phyloP scores from a whole-genome alignment of 2,329 filamentous ascomycete species.

The Fusarium luffae region DNA sequence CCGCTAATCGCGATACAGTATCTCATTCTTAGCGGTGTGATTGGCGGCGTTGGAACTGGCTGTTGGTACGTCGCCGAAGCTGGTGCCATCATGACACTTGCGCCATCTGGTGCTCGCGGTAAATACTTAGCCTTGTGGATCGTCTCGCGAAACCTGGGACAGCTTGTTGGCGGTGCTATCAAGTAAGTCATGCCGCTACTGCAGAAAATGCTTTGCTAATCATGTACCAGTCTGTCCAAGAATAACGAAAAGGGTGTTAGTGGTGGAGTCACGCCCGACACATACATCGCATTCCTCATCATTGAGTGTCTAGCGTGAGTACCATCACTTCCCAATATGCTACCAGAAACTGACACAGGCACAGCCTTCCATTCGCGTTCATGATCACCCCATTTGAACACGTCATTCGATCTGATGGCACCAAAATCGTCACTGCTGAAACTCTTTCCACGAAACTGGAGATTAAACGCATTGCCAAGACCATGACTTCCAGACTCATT shows the following conservation, averaged over 20 bases:
- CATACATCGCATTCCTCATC: constrained; percentile 18
- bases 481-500: constrained; percentile 15
- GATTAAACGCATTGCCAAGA: constrained; percentile 12
- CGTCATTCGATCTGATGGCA: constrained; percentile 17
- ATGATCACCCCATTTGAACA: constrained; percentile 17
- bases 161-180: constrained; percentile 12
- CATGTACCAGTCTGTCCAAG: constrained; percentile 3
- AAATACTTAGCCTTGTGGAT: constrained; percentile 52
- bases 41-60: constrained; percentile 50
- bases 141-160: constrained; percentile 4
- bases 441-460: constrained; percentile 13
- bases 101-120: constrained; percentile 58
- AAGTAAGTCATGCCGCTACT: background rate
- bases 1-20: background rate
- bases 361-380: constrained; percentile 1
- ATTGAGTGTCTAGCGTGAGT: constrained; percentile 13
- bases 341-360: fast-evolving
- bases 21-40: constrained; percentile 8
- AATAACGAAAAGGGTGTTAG: constrained; percentile 11
- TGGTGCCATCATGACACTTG: constrained; percentile 60
- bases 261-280: constrained; percentile 9
- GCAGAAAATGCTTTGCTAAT: too few relatives aligned
- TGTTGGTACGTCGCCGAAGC: constrained; percentile 63
- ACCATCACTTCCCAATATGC: too few relatives aligned
- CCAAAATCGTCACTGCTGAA: constrained; percentile 6